Base-by-base conservation (phyloP, 768 basidiomycete species). In the Termitomyces eurrhizus region DNA sequence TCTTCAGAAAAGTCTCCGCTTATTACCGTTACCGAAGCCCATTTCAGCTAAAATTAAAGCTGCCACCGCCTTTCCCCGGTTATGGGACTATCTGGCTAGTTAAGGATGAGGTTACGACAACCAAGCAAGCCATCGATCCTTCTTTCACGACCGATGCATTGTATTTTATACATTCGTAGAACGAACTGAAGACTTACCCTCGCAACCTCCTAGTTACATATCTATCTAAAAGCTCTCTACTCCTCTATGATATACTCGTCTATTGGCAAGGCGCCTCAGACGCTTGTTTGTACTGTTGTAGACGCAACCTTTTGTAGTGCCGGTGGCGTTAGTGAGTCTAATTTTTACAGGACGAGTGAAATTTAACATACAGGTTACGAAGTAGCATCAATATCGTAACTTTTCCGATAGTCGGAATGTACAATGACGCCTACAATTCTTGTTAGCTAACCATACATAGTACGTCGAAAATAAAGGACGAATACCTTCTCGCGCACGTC, bases 301-400 rank as follows among this genome's bases (percentile, higher is more conserved):
- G 70, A 21, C 85, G 83, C 68, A 87, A 68, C 57, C 85, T 87
- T 8, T 64, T 60, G 63, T 42, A 54, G 46, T 46, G n/a, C 16
- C 29, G 32, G 35, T 16, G 32, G 39, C 32, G 29, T 59, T 16
- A n/a, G 52, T 59, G 57, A 24, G 49, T 29, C 29, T 29, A 29
- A 29, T 29, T 7, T 8, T 61, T 32, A 51, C 21, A 50, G 57
- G 54, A 56, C 41, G 48, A 60, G 52, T 54, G 50, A 48, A n/a
- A 21, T 54, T 48, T 48, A 39, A 78, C 93, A 70, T 71, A 95
- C 90, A 99, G 70, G 72, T 99, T 99, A 51, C 96, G 85, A 68
- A 97, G 82, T n/a, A 99, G 82, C 93, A 99, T 96, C 69, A 95
- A 78, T 65, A 98, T 97, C 1, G 97, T 99, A 59, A 97, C 91